Evolutionary conservation across 1,284 basidiomycete genomes (phyloP).

Genomic region (Rhodotorula glutinis): DNA sequence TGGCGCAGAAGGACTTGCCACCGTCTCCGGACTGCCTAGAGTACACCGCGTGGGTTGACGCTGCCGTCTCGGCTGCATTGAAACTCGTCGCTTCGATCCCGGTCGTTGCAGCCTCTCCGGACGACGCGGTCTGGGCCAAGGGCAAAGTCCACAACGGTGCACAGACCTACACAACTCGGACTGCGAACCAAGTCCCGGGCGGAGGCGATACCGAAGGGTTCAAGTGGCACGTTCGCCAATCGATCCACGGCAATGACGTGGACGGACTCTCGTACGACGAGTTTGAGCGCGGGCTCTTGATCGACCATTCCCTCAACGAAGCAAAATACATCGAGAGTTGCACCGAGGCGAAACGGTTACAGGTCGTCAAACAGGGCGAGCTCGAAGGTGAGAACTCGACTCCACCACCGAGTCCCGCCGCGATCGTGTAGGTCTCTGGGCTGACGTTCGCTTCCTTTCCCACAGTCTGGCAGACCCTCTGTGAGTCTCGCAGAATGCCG

Average conservation of each 20-base stretch:
- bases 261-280: constrained; percentile 13
- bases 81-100: constrained; percentile 2
- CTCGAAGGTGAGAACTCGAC: constrained; percentile 16
- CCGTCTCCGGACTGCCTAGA: not conserved
- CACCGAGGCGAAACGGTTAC: constrained; percentile 5
- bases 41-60: not conserved
- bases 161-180: constrained; percentile 1
- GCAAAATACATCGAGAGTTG: constrained; percentile 24
- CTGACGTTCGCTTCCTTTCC: not conserved
- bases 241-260: not conserved
- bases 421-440: not conserved
- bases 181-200: not conserved
- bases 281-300: constrained; percentile 20
- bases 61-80: not conserved
- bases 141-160: not conserved
- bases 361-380: constrained; percentile 12
- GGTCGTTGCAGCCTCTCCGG: not conserved
- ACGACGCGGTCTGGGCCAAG: not conserved
- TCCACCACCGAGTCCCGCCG: not conserved
- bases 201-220: constrained; percentile 1
- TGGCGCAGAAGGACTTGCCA: not conserved
- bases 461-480: constrained; percentile 30
- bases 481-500: not conserved
- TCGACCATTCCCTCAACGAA: constrained; percentile 25
- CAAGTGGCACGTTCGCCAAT: constrained; percentile 24